Conservation (phyloP, 75 land plant genomes). For the Cupressus sempervirens region DNA sequence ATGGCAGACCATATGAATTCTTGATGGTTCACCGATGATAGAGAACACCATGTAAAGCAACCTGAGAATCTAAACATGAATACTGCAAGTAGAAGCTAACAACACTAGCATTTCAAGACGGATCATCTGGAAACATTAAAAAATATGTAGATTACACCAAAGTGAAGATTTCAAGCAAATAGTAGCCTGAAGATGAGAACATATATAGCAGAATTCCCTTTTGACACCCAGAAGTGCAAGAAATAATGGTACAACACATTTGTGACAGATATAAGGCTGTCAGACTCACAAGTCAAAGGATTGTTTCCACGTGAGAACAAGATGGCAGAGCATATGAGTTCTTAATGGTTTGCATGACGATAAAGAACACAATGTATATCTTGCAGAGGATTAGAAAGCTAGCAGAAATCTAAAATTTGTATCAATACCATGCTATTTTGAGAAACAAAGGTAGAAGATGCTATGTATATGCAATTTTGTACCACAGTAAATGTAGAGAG, state of each 20-base stretch:
- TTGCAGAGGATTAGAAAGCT: no score
- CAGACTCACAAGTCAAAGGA: neutral
- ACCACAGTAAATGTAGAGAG: neutral
- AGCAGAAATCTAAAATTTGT: neutral
- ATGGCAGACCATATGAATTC: neutral
- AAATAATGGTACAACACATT: neutral
- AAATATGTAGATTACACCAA: no score
- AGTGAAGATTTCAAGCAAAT: no score
- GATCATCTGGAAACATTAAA: no score
- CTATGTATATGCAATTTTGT: no score
- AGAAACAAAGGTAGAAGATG: neutral
- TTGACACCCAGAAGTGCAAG: neutral
- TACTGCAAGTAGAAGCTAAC: no score
- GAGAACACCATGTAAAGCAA: no score
- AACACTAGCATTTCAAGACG: no score
- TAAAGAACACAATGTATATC: neutral
- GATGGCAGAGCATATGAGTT: neutral
- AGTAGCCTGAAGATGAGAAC: no score
- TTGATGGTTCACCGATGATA: no score
- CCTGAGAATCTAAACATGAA: no score
- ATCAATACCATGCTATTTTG: neutral
- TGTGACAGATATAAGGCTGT: neutral
- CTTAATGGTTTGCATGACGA: neutral
- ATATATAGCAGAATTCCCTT: neutral
- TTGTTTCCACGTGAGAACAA: neutral